Evolutionary conservation across 140 eudicot species (phyloP).

Genomic region (Anethum foeniculum): DNA sequence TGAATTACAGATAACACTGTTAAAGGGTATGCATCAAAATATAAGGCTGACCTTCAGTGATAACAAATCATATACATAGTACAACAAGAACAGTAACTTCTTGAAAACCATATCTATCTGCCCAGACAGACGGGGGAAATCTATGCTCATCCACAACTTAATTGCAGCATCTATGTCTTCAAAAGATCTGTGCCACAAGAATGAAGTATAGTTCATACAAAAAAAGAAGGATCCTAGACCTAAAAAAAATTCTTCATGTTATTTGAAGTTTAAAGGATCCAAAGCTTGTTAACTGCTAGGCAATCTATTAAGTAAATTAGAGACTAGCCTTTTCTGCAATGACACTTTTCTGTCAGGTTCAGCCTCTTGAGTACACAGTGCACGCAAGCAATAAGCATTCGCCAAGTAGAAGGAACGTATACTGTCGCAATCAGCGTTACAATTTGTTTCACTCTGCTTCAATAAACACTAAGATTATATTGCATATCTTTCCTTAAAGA

Average conservation of each 20-base stretch:
- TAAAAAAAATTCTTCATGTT: not conserved
- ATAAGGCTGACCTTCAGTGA: constrained; percentile 53
- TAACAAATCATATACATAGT: constrained; percentile 59
- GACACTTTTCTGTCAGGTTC: constrained; percentile 60
- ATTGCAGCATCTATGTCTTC: constrained; percentile 57
- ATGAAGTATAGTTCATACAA: constrained; percentile 10
- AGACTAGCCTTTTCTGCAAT: constrained; percentile 40
- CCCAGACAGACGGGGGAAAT: constrained; percentile 28
- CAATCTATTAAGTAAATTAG: constrained; percentile 11
- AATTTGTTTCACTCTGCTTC: constrained; percentile 40
- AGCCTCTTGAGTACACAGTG: constrained; percentile 56
- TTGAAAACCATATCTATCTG: constrained; percentile 26
- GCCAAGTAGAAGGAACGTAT: constrained; percentile 41
- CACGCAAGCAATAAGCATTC: constrained; percentile 60
- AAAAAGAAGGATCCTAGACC: not conserved
- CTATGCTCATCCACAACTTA: constrained; percentile 38
- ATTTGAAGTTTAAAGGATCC: not conserved
- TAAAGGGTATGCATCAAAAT: not conserved
- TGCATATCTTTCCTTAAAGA: constrained; percentile 1
- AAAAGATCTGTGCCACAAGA: constrained; percentile 32
- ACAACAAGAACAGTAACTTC: constrained; percentile 42
- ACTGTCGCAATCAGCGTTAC: constrained; percentile 17
- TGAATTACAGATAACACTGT: not conserved
- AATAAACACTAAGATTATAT: constrained; percentile 17
- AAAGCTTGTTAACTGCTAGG: not conserved